A percentile compares a stretch with the other conserved stretches of the same genome.
phyloP scores from a whole-genome alignment of 1,284 basidiomycete species.

The Ceratobasidium sp. region DNA sequence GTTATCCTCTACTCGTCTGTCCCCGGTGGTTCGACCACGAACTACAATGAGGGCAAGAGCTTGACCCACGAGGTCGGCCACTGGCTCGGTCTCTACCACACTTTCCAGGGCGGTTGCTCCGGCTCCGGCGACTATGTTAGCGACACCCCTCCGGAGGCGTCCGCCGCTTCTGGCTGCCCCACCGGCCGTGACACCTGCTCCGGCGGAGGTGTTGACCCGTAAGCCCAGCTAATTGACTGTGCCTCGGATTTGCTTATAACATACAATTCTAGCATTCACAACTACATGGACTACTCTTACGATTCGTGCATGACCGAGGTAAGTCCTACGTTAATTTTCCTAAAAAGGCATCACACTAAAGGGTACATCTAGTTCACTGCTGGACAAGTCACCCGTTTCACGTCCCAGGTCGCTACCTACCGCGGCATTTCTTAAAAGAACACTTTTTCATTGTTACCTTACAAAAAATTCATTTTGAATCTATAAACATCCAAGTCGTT shows the following conservation, averaged over 20 bases:
- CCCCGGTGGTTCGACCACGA: slow-evolving; percentile 52
- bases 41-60: slow-evolving; percentile 54
- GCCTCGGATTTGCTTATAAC: background rate
- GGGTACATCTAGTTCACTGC: slow-evolving; percentile 62
- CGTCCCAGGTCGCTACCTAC: slow-evolving; percentile 63
- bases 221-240: background rate
- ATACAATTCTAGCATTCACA: slow-evolving; percentile 41
- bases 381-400: slow-evolving; percentile 62
- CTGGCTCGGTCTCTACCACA: slow-evolving; percentile 67
- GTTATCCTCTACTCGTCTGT: slow-evolving; percentile 52
- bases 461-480: background rate
- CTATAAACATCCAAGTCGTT: background rate
- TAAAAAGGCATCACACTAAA: slow-evolving; percentile 51
- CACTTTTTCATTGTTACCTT: background rate
- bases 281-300: slow-evolving; percentile 47
- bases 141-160: slow-evolving; percentile 59
- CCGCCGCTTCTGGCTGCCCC: slow-evolving; percentile 48
- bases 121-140: slow-evolving; percentile 65
- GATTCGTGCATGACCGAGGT: slow-evolving; percentile 51
- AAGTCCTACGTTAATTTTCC: background rate
- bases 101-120: slow-evolving; percentile 70
- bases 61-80: slow-evolving; percentile 47
- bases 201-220: slow-evolving; percentile 48
- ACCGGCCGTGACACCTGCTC: slow-evolving; percentile 51
- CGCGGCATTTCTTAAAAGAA: slow-evolving; percentile 61